Base-by-base conservation (phyloP, 1,284 basidiomycete species). In the Moniliophthora roreri region DNA sequence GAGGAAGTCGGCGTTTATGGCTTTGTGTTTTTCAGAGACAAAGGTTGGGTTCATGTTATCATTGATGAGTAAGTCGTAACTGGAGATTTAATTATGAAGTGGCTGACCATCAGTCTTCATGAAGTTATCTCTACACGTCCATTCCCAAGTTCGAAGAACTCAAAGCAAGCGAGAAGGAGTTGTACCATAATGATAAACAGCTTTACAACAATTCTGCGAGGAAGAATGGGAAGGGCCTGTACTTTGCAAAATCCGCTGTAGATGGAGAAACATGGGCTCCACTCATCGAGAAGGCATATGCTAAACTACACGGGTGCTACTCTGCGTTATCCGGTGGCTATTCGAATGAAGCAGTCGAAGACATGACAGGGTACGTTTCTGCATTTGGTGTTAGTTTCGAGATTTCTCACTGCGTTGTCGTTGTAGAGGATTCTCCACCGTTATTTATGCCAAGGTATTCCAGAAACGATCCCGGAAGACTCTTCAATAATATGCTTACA, bases 221-320 rank as follows among this genome's bases (percentile, higher is more conserved):
- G 11, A 66, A 62, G 45, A 63, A 62, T 26, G 58, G 60, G 21
- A 66, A 67, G 39, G 58, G 56, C 11, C 59, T 69, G 4, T 65
- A 60, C 51, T 69, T 69, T 51, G 63, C 65, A 1, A 55, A 54
- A 15, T 63, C 62, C 16, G 59, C 56, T 6, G 58, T 59, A 35
- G 61, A 64, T 51, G 62, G 62, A 47, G 65, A 67, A 48, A 66
- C 64, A 21, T 68, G 66, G 66, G 66, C 66, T 4, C 76, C 79
- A 1, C 62, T 81, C 13, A 71, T 80, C 16, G 80, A 81, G 61
- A 81, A 82, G 60, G 80, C 80, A 2, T 82, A 74, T 56, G 80
- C 79, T 0, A 80, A 80, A 58, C 58, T 80, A 2, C 74, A 79
- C 58, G 78, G 78, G 1, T 74, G 76, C 58, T 80, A 76, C 57